A percentile compares a stretch with the other conserved stretches of the same genome.
phyloP scores from a whole-genome alignment of 2,329 filamentous ascomycete genomes.

The Dactylellina cionopaga region DNA sequence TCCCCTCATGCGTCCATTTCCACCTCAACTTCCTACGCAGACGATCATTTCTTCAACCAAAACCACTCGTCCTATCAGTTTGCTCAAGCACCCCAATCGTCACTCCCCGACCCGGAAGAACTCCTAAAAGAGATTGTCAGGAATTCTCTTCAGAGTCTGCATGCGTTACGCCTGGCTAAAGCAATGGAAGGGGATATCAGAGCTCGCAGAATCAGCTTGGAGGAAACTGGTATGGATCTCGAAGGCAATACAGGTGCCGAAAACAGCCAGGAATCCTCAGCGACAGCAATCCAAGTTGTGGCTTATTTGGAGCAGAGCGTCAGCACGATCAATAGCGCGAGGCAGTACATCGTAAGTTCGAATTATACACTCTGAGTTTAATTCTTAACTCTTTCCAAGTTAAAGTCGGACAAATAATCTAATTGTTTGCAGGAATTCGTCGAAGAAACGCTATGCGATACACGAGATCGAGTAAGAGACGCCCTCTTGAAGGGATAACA shows the following conservation, averaged over 20 bases:
- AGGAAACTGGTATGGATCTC: constrained; percentile 46
- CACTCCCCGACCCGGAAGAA: constrained; percentile 42
- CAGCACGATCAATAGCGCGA: constrained; percentile 47
- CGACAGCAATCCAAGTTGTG: constrained; percentile 42
- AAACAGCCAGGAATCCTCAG: constrained; percentile 14
- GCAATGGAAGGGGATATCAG: constrained; percentile 48
- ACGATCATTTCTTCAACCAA: constrained; percentile 32
- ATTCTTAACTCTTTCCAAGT: no score
- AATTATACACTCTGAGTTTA: neutral
- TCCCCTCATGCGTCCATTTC: constrained; percentile 40
- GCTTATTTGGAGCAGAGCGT: constrained; percentile 49
- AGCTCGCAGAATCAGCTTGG: constrained; percentile 17
- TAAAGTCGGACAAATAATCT: neutral
- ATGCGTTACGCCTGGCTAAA: constrained; percentile 43
- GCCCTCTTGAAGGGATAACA: constrained; percentile 36
- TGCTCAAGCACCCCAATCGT: constrained; percentile 12
- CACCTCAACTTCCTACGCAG: constrained; percentile 43
- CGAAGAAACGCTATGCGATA: constrained; percentile 46
- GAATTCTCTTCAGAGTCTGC: constrained; percentile 47
- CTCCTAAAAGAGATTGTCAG: constrained; percentile 50
- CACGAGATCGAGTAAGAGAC: constrained; percentile 42
- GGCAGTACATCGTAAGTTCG: constrained; percentile 43
- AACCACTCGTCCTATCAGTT: no score
- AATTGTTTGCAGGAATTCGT: constrained; percentile 29
- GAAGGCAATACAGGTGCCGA: constrained; percentile 12